These are phyloP conservation scores for Fraxinus sp. DNA, from an alignment of 305 asterid species.

Conservation along the genomic window DNA sequence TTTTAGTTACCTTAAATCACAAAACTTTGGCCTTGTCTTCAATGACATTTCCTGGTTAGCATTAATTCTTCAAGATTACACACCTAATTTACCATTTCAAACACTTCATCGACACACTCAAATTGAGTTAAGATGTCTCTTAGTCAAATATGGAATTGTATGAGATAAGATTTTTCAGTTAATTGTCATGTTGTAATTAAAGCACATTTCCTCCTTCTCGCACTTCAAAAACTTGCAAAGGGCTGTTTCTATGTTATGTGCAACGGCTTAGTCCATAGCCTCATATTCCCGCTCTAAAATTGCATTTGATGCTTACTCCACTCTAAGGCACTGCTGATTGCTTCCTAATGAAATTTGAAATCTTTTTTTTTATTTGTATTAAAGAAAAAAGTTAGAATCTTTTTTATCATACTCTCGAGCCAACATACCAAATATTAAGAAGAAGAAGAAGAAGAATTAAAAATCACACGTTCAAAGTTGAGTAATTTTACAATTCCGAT, in stretches of 20 bases:
- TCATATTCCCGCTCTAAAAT: not conserved
- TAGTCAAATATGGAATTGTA: too few species aligned
- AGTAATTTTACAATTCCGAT: too few species aligned
- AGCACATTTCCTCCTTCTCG: not conserved
- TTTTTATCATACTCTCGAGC: too few species aligned
- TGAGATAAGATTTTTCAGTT: too few species aligned
- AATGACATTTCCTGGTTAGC: not conserved
- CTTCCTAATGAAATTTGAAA: not conserved
- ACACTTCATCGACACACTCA: not conserved
- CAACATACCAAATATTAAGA: not conserved
- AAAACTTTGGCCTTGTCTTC: conserved; percentile 27
- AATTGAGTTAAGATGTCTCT: too few species aligned
- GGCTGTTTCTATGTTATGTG: not conserved
- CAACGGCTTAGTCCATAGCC: not conserved
- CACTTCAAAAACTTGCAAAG: not conserved
- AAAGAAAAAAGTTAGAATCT: too few species aligned
- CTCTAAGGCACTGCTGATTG: not conserved
- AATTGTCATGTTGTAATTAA: not conserved
- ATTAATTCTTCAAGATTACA: conserved; percentile 6
- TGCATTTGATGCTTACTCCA: not conserved
- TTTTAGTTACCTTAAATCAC: conserved; percentile 34
- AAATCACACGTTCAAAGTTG: not conserved
- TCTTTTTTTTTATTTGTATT: not conserved
- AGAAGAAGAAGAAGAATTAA: not conserved
- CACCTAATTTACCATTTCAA: conserved; percentile 2